phyloP scores from a whole-genome alignment of 192 early-diverging fungal genomes.

The Endogone sp. region DNA sequence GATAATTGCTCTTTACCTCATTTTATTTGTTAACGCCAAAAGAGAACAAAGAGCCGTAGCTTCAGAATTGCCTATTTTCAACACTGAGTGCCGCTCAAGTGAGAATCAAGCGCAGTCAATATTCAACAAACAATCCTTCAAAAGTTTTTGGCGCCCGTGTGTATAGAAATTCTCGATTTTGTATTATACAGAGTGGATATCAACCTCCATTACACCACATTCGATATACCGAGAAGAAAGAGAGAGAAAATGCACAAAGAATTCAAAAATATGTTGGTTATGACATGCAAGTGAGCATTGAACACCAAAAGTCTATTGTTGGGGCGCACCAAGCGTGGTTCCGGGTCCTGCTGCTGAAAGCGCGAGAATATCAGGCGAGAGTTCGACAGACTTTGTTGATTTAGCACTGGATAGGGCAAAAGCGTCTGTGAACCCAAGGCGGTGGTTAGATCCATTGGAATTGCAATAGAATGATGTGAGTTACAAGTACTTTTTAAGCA shows the following conservation, averaged over 20 bases:
- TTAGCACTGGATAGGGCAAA: constrained; percentile 8
- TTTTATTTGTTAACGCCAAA: too few species aligned
- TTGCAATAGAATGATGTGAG: background rate
- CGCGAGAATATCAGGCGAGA: constrained; percentile 23
- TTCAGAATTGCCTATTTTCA: too few species aligned
- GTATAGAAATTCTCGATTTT: too few species aligned
- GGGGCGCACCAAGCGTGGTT: constrained; percentile 25
- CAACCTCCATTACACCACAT: too few species aligned
- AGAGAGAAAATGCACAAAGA: background rate
- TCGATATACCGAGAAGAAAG: background rate
- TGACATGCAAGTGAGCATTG: background rate
- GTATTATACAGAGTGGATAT: too few species aligned
- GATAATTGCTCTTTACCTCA: too few species aligned
- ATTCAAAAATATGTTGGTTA: background rate
- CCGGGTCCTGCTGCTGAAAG: constrained; percentile 30
- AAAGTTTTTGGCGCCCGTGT: too few species aligned
- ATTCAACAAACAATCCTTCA: too few species aligned
- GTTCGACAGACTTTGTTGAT: constrained; percentile 2
- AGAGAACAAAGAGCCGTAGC: too few species aligned
- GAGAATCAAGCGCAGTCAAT: too few species aligned
- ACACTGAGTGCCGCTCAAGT: too few species aligned
- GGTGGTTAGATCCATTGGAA: background rate
- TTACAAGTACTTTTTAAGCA: too few species aligned
- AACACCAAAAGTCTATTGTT: background rate
- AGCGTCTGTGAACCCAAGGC: constrained; percentile 16